Evolutionary conservation across 2,329 filamentous ascomycete species (phyloP).

Genomic region (Clonostachys chloroleuca): DNA sequence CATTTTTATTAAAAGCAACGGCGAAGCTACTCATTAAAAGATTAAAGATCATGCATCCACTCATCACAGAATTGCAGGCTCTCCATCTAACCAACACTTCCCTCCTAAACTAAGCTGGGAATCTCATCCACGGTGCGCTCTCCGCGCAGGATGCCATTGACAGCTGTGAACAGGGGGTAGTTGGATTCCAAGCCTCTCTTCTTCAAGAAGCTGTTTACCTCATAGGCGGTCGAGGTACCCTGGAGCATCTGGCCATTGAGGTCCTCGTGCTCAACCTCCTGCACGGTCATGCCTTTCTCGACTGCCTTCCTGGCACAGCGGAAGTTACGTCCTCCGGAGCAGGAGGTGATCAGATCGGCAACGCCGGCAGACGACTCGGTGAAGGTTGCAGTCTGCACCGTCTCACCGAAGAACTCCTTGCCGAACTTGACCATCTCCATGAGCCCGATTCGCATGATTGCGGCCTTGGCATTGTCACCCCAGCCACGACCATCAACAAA

Average conservation of each 20-base stretch:
- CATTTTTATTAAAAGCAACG: too few species aligned
- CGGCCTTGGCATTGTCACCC: slow-evolving; percentile 99
- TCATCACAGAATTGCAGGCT: too few species aligned
- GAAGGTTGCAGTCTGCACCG: slow-evolving; percentile 78
- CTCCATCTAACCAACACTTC: not conserved
- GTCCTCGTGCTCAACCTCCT: slow-evolving; percentile 83
- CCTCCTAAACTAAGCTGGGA: slow-evolving; percentile 56
- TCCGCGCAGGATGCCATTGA: slow-evolving; percentile 75
- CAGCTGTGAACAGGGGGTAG: slow-evolving; percentile 90
- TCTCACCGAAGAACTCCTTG: slow-evolving; percentile 84
- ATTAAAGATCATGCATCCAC: too few species aligned
- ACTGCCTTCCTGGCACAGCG: slow-evolving; percentile 87
- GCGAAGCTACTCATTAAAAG: too few species aligned
- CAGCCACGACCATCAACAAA: slow-evolving; percentile 95
- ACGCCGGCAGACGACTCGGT: slow-evolving; percentile 96
- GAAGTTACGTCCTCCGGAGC: slow-evolving; percentile 89
- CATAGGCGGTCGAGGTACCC: slow-evolving; percentile 85
- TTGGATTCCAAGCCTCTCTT: slow-evolving; percentile 71
- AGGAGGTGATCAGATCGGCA: slow-evolving; percentile 92
- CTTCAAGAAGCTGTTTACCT: slow-evolving; percentile 87
- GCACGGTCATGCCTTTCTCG: slow-evolving; percentile 72
- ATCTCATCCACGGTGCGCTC: slow-evolving; percentile 76
- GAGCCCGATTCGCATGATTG: slow-evolving; percentile 92
- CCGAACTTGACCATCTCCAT: slow-evolving; percentile 97
- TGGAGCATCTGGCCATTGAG: slow-evolving; percentile 97